Percentiles rank a stretch among this genome's conserved stretches.
phyloP scores from a whole-genome alignment of 176 grass and related monocot species.

The Oryza longistaminata region DNA sequence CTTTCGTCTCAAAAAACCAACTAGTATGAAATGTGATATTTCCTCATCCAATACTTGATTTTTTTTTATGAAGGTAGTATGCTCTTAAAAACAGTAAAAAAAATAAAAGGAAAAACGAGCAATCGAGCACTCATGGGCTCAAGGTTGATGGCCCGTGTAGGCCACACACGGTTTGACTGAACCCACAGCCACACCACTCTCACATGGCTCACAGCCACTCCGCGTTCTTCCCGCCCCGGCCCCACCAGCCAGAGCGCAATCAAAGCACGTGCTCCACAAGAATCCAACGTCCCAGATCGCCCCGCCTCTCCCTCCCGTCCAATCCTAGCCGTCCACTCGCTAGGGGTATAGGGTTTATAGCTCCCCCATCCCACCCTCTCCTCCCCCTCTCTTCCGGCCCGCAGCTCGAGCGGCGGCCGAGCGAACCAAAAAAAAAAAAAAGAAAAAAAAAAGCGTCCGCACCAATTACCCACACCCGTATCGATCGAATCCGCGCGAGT shows the following conservation, averaged over 20 bases:
- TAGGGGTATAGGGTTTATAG: constrained; percentile 66
- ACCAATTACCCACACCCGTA: constrained; percentile 21
- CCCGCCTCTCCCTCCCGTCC: background rate
- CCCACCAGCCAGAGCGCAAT: background rate
- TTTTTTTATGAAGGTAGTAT: no score
- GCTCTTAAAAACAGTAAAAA: no score
- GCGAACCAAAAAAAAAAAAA: background rate
- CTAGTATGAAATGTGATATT: no score
- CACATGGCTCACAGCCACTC: background rate
- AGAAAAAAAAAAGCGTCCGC: background rate
- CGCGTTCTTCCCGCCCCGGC: background rate
- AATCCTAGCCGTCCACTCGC: constrained; percentile 18
- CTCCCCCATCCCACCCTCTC: background rate
- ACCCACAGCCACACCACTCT: background rate
- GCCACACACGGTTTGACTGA: background rate
- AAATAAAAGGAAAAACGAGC: background rate
- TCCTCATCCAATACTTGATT: no score
- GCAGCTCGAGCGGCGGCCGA: constrained; percentile 46
- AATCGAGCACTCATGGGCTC: background rate
- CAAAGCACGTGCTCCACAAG: background rate
- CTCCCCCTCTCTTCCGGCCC: constrained; percentile 34
- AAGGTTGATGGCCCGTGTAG: background rate
- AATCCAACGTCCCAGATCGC: constrained; percentile 21
- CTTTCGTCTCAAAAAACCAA: no score
- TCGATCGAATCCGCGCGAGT: constrained; percentile 34